Conservation (phyloP, 768 basidiomycete genomes). For the Phaffia tasmanica region DNA sequence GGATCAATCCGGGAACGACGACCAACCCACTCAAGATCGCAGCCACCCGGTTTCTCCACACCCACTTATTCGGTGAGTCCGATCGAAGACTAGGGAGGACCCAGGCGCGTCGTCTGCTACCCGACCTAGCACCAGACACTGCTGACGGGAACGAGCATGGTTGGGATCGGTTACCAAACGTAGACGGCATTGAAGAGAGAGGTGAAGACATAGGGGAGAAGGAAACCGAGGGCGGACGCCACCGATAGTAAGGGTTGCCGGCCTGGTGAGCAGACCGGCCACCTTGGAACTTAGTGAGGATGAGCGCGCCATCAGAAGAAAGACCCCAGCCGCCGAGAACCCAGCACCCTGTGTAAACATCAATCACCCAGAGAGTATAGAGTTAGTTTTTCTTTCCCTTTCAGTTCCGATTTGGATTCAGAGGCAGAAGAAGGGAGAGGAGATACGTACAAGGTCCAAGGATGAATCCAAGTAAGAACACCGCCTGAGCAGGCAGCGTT, state of each 20-base stretch:
- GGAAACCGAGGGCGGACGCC: too few relatives aligned
- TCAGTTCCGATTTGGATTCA: neutral
- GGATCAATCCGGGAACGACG: conserved; percentile 23
- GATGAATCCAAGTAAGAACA: conserved; percentile 23
- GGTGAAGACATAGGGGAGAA: too few relatives aligned
- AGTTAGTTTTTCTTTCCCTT: too few relatives aligned
- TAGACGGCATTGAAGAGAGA: too few relatives aligned
- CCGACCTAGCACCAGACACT: neutral
- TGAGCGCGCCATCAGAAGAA: conserved; percentile 10
- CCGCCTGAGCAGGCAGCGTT: conserved; percentile 16
- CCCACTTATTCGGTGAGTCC: conserved; percentile 21
- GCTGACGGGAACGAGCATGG: conserved; percentile 5
- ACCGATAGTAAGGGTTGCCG: too few relatives aligned
- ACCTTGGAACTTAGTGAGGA: conserved; percentile 21
- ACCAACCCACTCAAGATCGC: conserved; percentile 24
- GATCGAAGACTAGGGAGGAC: conserved; percentile 14
- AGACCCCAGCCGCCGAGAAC: conserved; percentile 24
- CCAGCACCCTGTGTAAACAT: conserved; percentile 10
- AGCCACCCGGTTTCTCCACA: conserved; percentile 21
- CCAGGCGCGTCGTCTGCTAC: neutral
- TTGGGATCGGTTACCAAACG: neutral
- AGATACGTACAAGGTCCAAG: conserved; percentile 21
- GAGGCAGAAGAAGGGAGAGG: neutral
- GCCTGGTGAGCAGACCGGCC: neutral
- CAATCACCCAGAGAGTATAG: too few relatives aligned